Evolutionary conservation across 495 filamentous ascomycete genomes (phyloP), one percentile per base, ranked within the genome.

Genomic region (Aspergillus mulundensis): DNA sequence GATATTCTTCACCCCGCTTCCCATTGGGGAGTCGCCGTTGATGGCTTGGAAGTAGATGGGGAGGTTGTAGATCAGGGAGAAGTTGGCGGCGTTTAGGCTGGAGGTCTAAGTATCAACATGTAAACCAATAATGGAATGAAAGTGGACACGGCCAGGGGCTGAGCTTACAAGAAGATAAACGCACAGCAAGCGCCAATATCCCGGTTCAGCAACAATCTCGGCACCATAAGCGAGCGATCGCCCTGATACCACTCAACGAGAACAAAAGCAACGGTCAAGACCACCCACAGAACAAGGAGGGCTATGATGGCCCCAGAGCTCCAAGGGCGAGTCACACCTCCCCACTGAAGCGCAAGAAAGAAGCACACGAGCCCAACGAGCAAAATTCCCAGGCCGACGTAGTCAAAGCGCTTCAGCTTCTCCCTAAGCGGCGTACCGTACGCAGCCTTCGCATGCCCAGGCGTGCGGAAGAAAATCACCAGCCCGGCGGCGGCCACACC

Each of bases 31-130:
- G 1, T 38, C 52, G 0, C 57, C 62, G 21, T 57, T 45, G 20
- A 70, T 63, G 1, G 65, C 62, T 54, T 73, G 70, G 56, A 75
- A 75, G 53, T 67, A 75, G 15, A 75, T 66, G 1, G 70, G 67
- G 6, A 72, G 36, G 51, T 67, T 69, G 48, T 68, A 70, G 8
- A 7, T 10, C 5, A 30, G 4, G 5, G 4, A 10, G 28, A 30
- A 30, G 28, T 30, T 30, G 28, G 5, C 28, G 5, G 10, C 5
- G 28, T 30, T 30, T n/a, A n/a, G n/a, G n/a, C n/a, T n/a, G n/a
- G n/a, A n/a, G n/a, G n/a, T n/a, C n/a, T n/a, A n/a, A n/a, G n/a
- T n/a, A n/a, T n/a, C n/a, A n/a, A n/a, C n/a, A n/a, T n/a, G n/a
- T n/a, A n/a, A n/a, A n/a, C n/a, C n/a, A n/a, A n/a, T n/a, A n/a